Conservation (phyloP, 495 filamentous ascomycete genomes). For the Penicillium coprophilum region DNA sequence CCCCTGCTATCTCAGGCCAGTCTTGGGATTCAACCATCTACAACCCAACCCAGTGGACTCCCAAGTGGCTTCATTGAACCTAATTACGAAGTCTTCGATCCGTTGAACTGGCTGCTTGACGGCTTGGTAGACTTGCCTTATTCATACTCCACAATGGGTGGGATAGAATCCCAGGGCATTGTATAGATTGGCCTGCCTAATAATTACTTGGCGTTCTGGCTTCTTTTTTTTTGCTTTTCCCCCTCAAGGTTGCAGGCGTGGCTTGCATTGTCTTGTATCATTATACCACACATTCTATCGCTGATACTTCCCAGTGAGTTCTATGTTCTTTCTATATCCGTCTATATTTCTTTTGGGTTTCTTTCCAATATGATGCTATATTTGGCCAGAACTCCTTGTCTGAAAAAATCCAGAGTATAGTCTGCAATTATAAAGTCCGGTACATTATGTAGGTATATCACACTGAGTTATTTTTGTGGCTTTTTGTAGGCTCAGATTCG, state of each 20-base stretch:
- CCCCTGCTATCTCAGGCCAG: constrained; percentile 38
- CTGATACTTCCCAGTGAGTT: constrained; percentile 24
- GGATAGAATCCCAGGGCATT: constrained; percentile 43
- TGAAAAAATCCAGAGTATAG: not conserved
- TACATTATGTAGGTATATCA: constrained; percentile 9
- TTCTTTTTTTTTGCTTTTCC: not conserved
- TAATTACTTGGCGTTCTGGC: constrained; percentile 17
- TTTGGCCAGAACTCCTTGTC: not conserved
- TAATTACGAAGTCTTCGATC: constrained; percentile 83
- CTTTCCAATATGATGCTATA: not conserved
- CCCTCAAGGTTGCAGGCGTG: constrained; percentile 15
- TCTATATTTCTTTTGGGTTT: constrained; percentile 11
- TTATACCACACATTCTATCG: constrained; percentile 31
- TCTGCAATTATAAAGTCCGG: constrained; percentile 12
- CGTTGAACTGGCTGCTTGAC: constrained; percentile 87
- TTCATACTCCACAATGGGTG: constrained; percentile 41
- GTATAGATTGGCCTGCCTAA: constrained; percentile 22
- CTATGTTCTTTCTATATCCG: constrained; percentile 12
- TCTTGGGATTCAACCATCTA: constrained; percentile 31
- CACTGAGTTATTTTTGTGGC: constrained; percentile 2
- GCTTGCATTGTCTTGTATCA: constrained; percentile 27
- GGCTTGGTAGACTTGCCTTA: constrained; percentile 80
- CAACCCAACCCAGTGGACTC: constrained; percentile 39
- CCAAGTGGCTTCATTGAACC: constrained; percentile 59
- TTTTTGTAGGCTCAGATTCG: not conserved